Base-by-base conservation (phyloP, 169 alveolate species). In the Besnoitia besnoiti region DNA sequence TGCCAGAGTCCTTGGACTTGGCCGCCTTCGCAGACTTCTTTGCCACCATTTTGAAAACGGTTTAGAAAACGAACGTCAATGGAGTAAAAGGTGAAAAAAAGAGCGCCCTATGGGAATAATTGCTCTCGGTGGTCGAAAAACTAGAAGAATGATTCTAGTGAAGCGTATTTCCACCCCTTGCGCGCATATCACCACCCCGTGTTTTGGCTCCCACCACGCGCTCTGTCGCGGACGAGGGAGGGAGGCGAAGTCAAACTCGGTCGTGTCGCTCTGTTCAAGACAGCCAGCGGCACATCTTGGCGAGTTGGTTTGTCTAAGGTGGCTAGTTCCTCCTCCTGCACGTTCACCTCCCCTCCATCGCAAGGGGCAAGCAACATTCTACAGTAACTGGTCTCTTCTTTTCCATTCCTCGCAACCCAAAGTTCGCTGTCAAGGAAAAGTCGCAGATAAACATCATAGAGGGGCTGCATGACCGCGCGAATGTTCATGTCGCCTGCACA, bases 1-100 rank as follows among this genome's bases (percentile, higher is more conserved):
- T 89, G 75, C 85, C 90, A 61, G 89, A 73, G 39, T n/a, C 49
- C 76, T 85, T 87, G 89, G 85, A 40, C 93, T 85, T 85, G 55
- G 90, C 89, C 14, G 92, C 47, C 51, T 61, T 85, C 40, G 90
- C 92, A 39, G 90, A 84, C 85, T 89, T 90, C 93, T 90, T 90
- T 30, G 93, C 75, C 27, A 76, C 93, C 92, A 87, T 87, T 67
- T 61, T 87, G 62, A 42, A 67, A 67, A n/a, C 12, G 2, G 27
- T 30, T 2, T 39, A 44, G 33, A 61, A n/a, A n/a, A 21, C 27
- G 44, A 21, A n/a, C 80, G 80, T 37, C 24, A 67, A 67, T 19
- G 80, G 73, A 55, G 59, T 3, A 55, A 16, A 21, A 55, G 73
- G 73, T 8, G 33, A 1, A 12, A 55, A 55, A n/a, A 21, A 14